phyloP scores from a whole-genome alignment of 192 early-diverging fungal genomes.

The Umbelopsis sp. region DNA sequence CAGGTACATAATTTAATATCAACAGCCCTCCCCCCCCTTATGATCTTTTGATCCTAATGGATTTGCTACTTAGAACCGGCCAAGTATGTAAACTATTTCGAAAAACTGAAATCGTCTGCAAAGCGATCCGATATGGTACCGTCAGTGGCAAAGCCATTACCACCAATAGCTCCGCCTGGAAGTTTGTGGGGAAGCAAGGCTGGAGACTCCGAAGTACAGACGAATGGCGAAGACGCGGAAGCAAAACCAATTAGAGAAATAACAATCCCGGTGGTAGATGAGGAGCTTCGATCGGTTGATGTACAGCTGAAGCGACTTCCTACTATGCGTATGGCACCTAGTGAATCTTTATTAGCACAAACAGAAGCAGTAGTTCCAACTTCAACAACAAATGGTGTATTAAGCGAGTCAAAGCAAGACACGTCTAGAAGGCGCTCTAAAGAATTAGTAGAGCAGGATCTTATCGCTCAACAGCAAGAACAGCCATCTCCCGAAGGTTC shows the following conservation, averaged over 20 bases:
- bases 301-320: slow-evolving; percentile 20
- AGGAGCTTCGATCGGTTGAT: slow-evolving; percentile 24
- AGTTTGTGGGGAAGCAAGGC: background rate
- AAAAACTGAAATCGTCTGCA: background rate
- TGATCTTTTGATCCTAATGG: background rate
- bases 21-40: background rate
- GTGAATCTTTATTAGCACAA: background rate
- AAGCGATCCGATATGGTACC: background rate
- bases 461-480: background rate
- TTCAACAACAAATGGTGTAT: background rate
- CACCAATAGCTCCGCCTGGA: slow-evolving; percentile 7
- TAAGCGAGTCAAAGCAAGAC: background rate
- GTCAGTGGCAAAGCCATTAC: background rate
- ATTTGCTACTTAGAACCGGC: background rate
- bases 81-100: slow-evolving; percentile 4
- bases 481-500: background rate
- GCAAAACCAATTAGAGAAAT: slow-evolving; percentile 13
- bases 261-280: slow-evolving; percentile 25
- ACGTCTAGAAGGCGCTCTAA: background rate
- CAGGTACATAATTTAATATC: slow-evolving; percentile 29
- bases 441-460: background rate
- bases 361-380: background rate
- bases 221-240: background rate
- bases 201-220: background rate
- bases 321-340: background rate